phyloP scores from a whole-genome alignment of 2,329 filamentous ascomycete genomes.

The Ascochyta lentis region DNA sequence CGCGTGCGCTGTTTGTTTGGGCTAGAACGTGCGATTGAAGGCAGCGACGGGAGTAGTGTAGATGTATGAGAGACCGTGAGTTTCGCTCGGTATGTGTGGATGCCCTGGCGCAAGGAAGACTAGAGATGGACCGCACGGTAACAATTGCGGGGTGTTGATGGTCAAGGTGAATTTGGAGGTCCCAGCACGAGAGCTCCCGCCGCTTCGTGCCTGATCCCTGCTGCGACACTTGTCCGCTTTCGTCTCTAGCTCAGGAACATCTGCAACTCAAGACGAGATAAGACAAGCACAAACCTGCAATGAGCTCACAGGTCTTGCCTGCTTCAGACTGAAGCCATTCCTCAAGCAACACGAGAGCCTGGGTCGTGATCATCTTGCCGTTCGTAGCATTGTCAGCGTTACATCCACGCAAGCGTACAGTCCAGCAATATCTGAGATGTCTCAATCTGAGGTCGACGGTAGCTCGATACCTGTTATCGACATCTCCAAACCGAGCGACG shows the following conservation, averaged over 20 bases:
- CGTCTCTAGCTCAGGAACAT: constrained; percentile 13
- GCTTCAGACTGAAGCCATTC: background rate
- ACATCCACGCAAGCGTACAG: background rate
- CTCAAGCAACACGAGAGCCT: too few species aligned
- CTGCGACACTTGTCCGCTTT: constrained; percentile 11
- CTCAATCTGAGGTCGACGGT: constrained; percentile 11
- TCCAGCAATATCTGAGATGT: constrained; percentile 20
- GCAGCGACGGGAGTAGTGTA: background rate
- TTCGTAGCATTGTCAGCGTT: too few species aligned
- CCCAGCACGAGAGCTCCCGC: constrained; percentile 21
- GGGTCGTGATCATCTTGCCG: too few species aligned
- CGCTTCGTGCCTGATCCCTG: constrained; percentile 11
- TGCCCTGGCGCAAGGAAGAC: background rate
- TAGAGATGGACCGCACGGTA: constrained; percentile 1
- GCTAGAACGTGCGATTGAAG: background rate
- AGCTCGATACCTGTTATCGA: constrained; percentile 79
- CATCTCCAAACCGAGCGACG: constrained; percentile 66
- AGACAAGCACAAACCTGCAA: background rate
- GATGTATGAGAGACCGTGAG: background rate
- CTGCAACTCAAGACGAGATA: background rate
- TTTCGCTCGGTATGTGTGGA: background rate
- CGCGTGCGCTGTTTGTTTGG: constrained; percentile 22
- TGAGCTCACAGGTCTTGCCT: background rate
- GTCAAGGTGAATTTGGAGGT: constrained; percentile 10
- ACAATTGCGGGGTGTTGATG: constrained; percentile 16